A percentile compares a stretch with the other conserved stretches of the same genome.
Conservation (phyloP, 192 early-diverging fungal genomes). For the Podila clonocystis region DNA sequence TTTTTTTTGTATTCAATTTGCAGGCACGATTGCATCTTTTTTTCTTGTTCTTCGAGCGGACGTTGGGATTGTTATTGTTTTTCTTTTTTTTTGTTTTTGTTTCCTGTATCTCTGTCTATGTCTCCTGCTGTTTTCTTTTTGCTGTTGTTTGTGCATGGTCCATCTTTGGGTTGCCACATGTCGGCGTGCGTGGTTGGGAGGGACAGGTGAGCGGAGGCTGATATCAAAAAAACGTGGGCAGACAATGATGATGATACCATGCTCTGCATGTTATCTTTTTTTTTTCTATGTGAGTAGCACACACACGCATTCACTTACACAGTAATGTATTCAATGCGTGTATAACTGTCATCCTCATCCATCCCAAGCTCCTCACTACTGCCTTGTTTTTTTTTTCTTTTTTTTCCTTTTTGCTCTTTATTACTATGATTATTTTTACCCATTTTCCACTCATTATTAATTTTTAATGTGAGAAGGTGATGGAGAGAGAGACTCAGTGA, state of each 20-base stretch:
- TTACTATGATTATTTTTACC: not conserved
- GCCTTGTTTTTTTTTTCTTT: not conserved
- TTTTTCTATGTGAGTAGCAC: too few species aligned
- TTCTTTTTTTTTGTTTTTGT: not conserved
- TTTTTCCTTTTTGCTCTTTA: conserved; percentile 6
- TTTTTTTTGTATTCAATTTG: too few species aligned
- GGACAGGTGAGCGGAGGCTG: not conserved
- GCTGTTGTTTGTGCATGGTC: conserved; percentile 28
- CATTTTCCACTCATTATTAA: not conserved
- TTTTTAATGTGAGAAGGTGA: not conserved
- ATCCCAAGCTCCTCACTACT: not conserved
- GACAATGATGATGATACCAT: too few species aligned
- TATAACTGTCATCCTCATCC: too few species aligned
- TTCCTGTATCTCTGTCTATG: not conserved
- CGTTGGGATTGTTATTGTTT: not conserved
- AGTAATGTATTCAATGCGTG: too few species aligned
- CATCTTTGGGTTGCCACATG: conserved; percentile 38
- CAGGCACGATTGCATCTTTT: not conserved
- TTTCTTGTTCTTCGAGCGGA: not conserved
- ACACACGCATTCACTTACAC: too few species aligned
- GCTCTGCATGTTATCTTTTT: too few species aligned
- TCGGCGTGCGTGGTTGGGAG: conserved; percentile 17
- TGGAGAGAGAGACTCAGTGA: not conserved
- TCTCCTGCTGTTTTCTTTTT: not conserved
- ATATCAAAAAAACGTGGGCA: too few species aligned